Evolutionary conservation across 164 flowering plant genomes (phyloP), one percentile per base, ranked within the genome.

Genomic region (Vitis riparia): DNA sequence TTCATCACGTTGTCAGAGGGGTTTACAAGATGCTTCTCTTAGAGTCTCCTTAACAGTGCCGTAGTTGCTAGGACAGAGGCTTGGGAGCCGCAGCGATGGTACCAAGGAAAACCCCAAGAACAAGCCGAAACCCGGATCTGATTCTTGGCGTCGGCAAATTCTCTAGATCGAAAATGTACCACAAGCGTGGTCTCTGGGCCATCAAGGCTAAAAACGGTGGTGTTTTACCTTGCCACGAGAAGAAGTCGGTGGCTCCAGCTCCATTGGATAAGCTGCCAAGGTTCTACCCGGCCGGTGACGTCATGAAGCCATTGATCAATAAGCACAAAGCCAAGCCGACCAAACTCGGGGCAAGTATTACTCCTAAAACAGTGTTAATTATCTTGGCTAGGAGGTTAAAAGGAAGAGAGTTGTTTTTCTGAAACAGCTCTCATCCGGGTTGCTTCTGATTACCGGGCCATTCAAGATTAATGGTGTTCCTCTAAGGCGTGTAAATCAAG

Each of bases 401-500:
- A 93, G 97, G n/a, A 91, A 87, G 77, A 81, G 93, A 73, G 96
- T 88, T 76, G 93, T 91, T 15, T 91, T 91, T 60, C 76, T 89
- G 68, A 89, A 89, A 68, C 93, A 87, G 67, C 89, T 91, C 51
- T 17, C 88, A 7, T 91, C 97, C 76, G 94, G 93, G 8, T 75
- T 91, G 80, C 90, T 89, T 57, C 75, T 91, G 7, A 84, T 89
- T 27, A 89, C 97, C 63, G 93, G 97, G 98, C 94, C 17, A 17
- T 17, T 17, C 17, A 17, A 17, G 17, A 17, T 17, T 17, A 17
- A 17, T 17, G 17, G 17, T 75, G 98, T 94, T 69, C 97, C 98
- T 14, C 78, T 94, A 29, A 83, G 97, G 63, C 83, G 96, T 52
- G 94, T 91, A 37, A 90, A 90, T 77, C 98, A 94, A 59, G 71